Percentiles rank a stretch among this genome's conserved stretches.
Evolutionary conservation across 495 filamentous ascomycete genomes (phyloP).

Genomic region (Talaromyces stipitatus): DNA sequence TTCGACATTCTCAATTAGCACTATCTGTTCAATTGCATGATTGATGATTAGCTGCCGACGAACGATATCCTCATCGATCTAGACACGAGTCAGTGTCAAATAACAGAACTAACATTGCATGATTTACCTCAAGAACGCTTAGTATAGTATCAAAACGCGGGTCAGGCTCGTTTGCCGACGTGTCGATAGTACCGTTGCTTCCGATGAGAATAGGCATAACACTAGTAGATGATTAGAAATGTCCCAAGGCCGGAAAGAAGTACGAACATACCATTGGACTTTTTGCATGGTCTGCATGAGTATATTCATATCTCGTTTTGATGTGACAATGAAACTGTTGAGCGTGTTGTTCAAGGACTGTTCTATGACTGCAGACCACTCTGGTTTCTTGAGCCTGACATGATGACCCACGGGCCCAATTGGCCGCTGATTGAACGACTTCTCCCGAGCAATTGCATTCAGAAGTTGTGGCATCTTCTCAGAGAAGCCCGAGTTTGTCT

Average conservation of each 20-base stretch:
- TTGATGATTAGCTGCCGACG: slow-evolving; percentile 77
- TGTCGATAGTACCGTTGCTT: slow-evolving; percentile 50
- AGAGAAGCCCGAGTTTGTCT: slow-evolving; percentile 49
- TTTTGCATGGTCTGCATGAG: slow-evolving; percentile 57
- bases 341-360: slow-evolving; percentile 56
- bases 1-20: slow-evolving; percentile 60
- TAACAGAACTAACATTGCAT: not conserved
- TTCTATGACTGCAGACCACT: slow-evolving; percentile 84
- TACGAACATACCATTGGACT: slow-evolving; percentile 42
- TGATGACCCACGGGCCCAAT: slow-evolving; percentile 77
- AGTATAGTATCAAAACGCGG: slow-evolving; percentile 64
- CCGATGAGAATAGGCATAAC: slow-evolving; percentile 60
- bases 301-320: slow-evolving; percentile 56
- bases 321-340: slow-evolving; percentile 73
- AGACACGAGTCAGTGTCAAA: slow-evolving; percentile 7
- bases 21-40: slow-evolving; percentile 72
- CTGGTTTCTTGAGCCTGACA: slow-evolving; percentile 64
- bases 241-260: slow-evolving; percentile 1
- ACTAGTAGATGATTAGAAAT: slow-evolving; percentile 20
- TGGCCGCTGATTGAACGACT: slow-evolving; percentile 59
- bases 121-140: slow-evolving; percentile 56
- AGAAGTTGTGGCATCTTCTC: slow-evolving; percentile 55
- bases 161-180: slow-evolving; percentile 64
- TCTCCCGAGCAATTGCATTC: slow-evolving; percentile 56
- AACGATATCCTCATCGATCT: slow-evolving; percentile 74